A percentile compares a stretch with the other conserved stretches of the same genome.
Evolutionary conservation across 192 early-diverging fungal species (phyloP).

Genomic region (Umbelopsis sp.): DNA sequence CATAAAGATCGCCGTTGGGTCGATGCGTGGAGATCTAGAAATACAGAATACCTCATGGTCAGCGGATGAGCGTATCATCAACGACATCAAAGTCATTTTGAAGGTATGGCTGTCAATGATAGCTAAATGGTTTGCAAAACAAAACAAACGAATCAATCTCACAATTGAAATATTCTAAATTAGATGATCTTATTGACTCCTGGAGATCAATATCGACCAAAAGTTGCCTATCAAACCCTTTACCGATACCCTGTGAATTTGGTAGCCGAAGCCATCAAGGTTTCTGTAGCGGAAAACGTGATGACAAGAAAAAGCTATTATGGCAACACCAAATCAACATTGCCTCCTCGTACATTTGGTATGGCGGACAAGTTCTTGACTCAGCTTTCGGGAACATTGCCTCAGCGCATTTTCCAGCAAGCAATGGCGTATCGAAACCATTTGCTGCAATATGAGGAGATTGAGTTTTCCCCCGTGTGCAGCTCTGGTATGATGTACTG

Average conservation of each 20-base stretch:
- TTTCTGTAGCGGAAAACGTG: neutral
- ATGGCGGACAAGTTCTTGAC: constrained; percentile 5
- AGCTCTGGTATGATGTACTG: constrained; percentile 17
- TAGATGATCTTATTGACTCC: constrained; percentile 12
- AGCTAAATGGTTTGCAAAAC: neutral
- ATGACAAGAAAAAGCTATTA: neutral
- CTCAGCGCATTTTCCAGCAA: neutral
- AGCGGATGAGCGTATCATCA: neutral
- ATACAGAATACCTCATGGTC: neutral
- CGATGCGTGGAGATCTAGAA: neutral
- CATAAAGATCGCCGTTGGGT: neutral
- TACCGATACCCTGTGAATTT: constrained; percentile 15
- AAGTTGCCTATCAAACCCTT: neutral
- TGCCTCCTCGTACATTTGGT: constrained; percentile 4
- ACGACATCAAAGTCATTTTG: constrained; percentile 11
- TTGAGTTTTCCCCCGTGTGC: neutral
- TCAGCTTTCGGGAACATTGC: neutral
- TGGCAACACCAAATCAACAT: neutral
- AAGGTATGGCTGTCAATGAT: neutral
- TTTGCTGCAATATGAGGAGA: neutral
- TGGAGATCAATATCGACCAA: neutral
- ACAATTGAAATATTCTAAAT: neutral
- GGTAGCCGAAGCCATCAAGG: neutral
- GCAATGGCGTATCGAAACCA: neutral
- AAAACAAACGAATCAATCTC: neutral